Evolutionary conservation across 1,284 basidiomycete species (phyloP).

Genomic region (Calocybe gambosa): DNA sequence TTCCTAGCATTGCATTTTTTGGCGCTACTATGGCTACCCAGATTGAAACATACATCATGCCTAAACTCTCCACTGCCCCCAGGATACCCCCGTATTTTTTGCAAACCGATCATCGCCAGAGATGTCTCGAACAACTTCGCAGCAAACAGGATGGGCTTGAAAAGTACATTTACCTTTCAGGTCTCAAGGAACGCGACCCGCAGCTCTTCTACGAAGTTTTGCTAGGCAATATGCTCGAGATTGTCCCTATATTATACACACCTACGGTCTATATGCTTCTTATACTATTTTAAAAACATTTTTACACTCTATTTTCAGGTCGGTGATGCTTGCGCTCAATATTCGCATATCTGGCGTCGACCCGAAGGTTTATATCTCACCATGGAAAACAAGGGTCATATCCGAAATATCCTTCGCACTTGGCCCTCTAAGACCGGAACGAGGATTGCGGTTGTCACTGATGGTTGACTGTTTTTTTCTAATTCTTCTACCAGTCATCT

Average conservation of each 20-base stretch:
- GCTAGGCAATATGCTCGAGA: constrained; percentile 49
- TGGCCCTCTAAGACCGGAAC: constrained; percentile 51
- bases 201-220: constrained; percentile 61
- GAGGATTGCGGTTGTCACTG: constrained; percentile 72
- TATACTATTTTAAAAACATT: not conserved
- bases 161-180: constrained; percentile 67
- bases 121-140: constrained; percentile 56
- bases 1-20: constrained; percentile 3
- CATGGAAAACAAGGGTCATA: constrained; percentile 65
- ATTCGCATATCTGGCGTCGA: constrained; percentile 68
- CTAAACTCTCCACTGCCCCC: constrained; percentile 1
- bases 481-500: not conserved
- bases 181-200: constrained; percentile 58
- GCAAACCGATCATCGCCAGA: constrained; percentile 48
- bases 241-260: constrained; percentile 71
- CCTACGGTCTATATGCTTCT: constrained; percentile 42
- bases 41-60: not conserved
- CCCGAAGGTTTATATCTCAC: constrained; percentile 70
- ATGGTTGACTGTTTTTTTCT: constrained; percentile 41
- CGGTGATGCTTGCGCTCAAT: constrained; percentile 74
- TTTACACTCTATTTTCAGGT: constrained; percentile 40
- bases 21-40: constrained; percentile 4
- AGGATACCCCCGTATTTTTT: constrained; percentile 47
- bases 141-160: constrained; percentile 53
- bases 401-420: constrained; percentile 52